A percentile compares a stretch with the other conserved stretches of the same genome.
Evolutionary conservation across 106 monocot genomes (phyloP).

Genomic region (Dioscorea dumetorum): DNA sequence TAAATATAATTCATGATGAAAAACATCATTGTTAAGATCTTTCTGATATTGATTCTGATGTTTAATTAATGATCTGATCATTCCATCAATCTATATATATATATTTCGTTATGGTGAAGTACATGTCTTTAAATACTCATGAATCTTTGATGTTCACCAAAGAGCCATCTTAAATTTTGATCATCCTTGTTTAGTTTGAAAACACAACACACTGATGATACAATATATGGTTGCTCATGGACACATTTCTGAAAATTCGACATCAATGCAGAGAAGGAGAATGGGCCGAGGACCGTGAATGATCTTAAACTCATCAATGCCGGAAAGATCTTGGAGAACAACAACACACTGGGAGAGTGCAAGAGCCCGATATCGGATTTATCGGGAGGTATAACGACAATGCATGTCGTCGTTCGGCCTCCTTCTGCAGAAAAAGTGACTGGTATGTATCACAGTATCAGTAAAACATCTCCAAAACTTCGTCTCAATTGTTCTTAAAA

Average conservation of each 20-base stretch:
- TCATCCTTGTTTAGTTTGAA: too few relatives aligned
- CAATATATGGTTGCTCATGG: too few relatives aligned
- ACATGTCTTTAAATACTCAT: too few relatives aligned
- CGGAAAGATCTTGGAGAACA: conserved; percentile 55
- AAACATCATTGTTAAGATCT: too few relatives aligned
- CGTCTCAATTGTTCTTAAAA: neutral
- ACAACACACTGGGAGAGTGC: conserved; percentile 50
- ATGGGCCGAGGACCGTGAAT: conserved; percentile 45
- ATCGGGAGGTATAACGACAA: conserved; percentile 39
- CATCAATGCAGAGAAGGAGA: conserved; percentile 27
- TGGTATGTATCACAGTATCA: conserved; percentile 20
- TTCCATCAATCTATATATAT: too few relatives aligned
- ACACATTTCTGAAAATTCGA: neutral
- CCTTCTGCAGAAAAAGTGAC: conserved; percentile 36
- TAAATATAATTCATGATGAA: too few relatives aligned
- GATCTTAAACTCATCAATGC: conserved; percentile 69
- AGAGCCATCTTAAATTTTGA: too few relatives aligned
- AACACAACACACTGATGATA: too few relatives aligned
- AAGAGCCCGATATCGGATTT: conserved; percentile 40
- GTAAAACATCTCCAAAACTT: neutral
- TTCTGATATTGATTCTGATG: too few relatives aligned
- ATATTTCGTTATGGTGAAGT: too few relatives aligned
- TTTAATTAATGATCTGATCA: too few relatives aligned
- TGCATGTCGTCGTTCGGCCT: conserved; percentile 54
- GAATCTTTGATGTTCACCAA: too few relatives aligned